These are phyloP conservation scores for Talaromyces sp. DNA, from an alignment of 2,329 filamentous ascomycete species.

Conservation along the genomic window DNA sequence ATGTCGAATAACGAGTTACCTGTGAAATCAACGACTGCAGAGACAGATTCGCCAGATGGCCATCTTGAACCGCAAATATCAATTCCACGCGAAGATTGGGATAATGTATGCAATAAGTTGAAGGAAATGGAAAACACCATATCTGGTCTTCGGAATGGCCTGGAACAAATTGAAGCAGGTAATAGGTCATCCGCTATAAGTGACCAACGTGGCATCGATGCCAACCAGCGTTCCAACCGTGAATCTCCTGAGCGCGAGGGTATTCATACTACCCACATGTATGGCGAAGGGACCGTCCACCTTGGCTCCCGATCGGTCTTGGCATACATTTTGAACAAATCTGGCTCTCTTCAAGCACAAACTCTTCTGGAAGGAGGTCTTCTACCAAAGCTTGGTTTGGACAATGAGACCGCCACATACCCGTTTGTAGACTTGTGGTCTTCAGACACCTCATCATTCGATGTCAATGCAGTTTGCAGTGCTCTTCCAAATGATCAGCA, in stretches of 20 bases:
- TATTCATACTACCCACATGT: slow-evolving; percentile 55
- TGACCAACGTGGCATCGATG: slow-evolving; percentile 20
- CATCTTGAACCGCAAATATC: slow-evolving; percentile 24
- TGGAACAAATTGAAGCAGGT: slow-evolving; percentile 29
- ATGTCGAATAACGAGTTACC: slow-evolving; percentile 6
- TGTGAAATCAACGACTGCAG: slow-evolving; percentile 10
- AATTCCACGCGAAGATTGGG: slow-evolving; percentile 39
- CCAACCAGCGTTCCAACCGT: slow-evolving; percentile 15
- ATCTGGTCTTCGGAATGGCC: slow-evolving; percentile 30
- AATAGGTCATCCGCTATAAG: slow-evolving; percentile 18
- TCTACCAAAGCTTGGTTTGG: slow-evolving; percentile 56
- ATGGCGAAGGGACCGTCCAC: slow-evolving; percentile 56
- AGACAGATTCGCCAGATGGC: slow-evolving; percentile 5
- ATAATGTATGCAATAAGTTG: slow-evolving; percentile 35
- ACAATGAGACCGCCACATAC: slow-evolving; percentile 60
- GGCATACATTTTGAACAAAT: slow-evolving; percentile 53
- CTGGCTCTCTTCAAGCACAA: slow-evolving; percentile 43
- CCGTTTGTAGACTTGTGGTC: slow-evolving; percentile 62
- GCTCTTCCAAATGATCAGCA: slow-evolving; percentile 54
- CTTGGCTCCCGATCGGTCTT: slow-evolving; percentile 57
- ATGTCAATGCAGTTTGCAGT: slow-evolving; percentile 53
- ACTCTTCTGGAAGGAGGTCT: slow-evolving; percentile 57
- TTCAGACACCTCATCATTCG: slow-evolving; percentile 52
- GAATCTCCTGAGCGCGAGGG: slow-evolving; percentile 45
- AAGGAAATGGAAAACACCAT: slow-evolving; percentile 40